Percentiles rank a stretch among this genome's conserved stretches.
Evolutionary conservation across 768 basidiomycete genomes (phyloP).

Genomic region (Lentinula boryana): DNA sequence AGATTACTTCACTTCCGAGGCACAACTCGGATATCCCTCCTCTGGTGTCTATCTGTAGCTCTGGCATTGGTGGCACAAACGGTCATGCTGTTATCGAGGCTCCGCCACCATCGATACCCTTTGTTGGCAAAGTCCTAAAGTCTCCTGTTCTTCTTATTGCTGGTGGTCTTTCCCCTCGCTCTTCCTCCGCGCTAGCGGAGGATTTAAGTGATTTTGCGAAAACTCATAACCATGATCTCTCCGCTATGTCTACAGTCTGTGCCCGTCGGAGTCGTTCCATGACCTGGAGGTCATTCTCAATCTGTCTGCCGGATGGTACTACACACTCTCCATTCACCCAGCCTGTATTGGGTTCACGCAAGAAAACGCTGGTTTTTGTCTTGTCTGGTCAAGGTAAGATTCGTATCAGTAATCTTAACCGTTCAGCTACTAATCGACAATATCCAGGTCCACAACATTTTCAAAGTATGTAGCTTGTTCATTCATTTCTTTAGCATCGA

Average conservation of each 20-base stretch:
- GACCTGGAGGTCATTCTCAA: constrained; percentile 23
- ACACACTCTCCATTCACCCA: constrained; percentile 15
- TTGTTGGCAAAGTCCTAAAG: neutral
- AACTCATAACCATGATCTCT: neutral
- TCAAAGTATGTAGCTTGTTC: constrained; percentile 21
- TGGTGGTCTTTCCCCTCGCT: constrained; percentile 32
- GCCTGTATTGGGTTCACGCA: constrained; percentile 20
- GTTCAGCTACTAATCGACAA: too few relatives aligned
- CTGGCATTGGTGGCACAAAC: constrained; percentile 39
- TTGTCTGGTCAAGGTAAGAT: constrained; percentile 28
- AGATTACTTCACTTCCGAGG: constrained; percentile 18
- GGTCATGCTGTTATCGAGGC: constrained; percentile 34
- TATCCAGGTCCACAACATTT: constrained; percentile 25
- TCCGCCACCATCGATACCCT: constrained; percentile 15
- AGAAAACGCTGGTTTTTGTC: constrained; percentile 26
- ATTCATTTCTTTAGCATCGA: neutral
- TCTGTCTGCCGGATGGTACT: constrained; percentile 7
- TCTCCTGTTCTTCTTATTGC: constrained; percentile 23
- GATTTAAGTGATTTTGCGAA: neutral
- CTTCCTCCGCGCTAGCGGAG: constrained; percentile 11
- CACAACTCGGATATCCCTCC: constrained; percentile 14
- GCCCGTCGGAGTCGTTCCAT: constrained; percentile 25
- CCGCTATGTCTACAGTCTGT: neutral
- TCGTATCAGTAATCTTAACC: too few relatives aligned
- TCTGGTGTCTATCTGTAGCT: constrained; percentile 34